phyloP scores from a whole-genome alignment of 768 basidiomycete genomes.

The Phaffia australis region DNA sequence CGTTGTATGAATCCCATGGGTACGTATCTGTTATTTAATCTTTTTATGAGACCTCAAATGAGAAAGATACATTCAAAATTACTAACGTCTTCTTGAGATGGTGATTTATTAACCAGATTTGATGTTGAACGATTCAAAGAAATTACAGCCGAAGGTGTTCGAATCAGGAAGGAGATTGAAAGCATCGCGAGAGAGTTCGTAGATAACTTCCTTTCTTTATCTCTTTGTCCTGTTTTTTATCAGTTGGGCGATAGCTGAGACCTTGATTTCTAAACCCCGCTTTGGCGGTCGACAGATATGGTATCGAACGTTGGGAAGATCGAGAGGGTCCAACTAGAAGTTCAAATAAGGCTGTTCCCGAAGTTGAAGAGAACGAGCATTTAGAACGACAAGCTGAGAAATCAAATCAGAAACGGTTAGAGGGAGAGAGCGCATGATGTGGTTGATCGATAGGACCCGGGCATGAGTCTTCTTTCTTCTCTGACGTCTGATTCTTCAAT shows the following conservation, averaged over 20 bases:
- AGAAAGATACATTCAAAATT: background rate
- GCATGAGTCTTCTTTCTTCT: too few relatives aligned
- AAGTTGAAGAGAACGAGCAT: too few relatives aligned
- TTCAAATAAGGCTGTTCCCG: background rate
- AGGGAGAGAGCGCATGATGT: too few relatives aligned
- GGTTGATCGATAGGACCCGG: too few relatives aligned
- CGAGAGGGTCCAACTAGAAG: background rate
- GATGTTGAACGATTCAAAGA: conserved; percentile 12
- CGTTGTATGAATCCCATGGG: conserved; percentile 12
- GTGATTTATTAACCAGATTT: background rate
- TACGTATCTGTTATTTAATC: background rate
- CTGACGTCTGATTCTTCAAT: too few relatives aligned
- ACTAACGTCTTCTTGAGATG: background rate
- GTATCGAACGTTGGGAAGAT: conserved; percentile 12
- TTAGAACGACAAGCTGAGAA: too few relatives aligned
- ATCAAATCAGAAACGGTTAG: too few relatives aligned
- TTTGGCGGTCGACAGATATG: background rate
- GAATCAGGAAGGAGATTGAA: conserved; percentile 9
- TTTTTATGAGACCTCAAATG: too few relatives aligned
- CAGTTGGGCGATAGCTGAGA: too few relatives aligned
- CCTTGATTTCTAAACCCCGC: too few relatives aligned
- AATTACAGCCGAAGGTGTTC: conserved; percentile 1
- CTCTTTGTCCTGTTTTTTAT: too few relatives aligned
- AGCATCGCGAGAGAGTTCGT: conserved; percentile 3
- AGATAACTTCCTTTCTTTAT: too few relatives aligned